Evolutionary conservation across 164 flowering plant species (phyloP).

Genomic region (Aristolochia fimbriata): DNA sequence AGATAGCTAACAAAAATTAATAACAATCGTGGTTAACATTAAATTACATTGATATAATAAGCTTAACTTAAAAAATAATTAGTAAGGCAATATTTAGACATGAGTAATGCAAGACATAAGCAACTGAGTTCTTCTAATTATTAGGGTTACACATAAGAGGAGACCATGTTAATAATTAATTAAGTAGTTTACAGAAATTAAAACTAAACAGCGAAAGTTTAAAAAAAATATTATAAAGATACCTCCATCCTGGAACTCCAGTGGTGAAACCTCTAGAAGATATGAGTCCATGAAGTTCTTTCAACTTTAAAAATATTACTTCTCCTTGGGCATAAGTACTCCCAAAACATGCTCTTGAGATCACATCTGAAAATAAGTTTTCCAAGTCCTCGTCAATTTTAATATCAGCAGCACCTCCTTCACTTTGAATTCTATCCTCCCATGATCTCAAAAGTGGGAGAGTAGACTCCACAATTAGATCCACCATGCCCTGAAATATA

Average conservation of each 20-base stretch:
- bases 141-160: too few species aligned
- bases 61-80: too few species aligned
- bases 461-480: constrained; percentile 27
- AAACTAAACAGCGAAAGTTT: not conserved
- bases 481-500: constrained; percentile 35
- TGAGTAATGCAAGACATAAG: too few species aligned
- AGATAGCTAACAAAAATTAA: not conserved
- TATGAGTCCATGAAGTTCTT: constrained; percentile 16
- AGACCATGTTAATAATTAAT: not conserved
- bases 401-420: constrained; percentile 25
- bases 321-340: constrained; percentile 18
- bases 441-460: constrained; percentile 24
- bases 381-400: constrained; percentile 27
- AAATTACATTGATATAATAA: too few species aligned
- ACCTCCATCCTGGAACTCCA: constrained; percentile 14
- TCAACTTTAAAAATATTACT: constrained; percentile 18
- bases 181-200: too few species aligned
- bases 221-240: not conserved
- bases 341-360: constrained; percentile 25
- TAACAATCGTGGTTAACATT: too few species aligned
- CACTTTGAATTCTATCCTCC: constrained; percentile 19
- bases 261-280: constrained; percentile 12
- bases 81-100: not conserved
- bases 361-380: constrained; percentile 25
- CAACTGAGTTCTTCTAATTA: too few species aligned